Conservation (phyloP, 1,139 yeast genomes). For the Suhomyces bokatorum region DNA sequence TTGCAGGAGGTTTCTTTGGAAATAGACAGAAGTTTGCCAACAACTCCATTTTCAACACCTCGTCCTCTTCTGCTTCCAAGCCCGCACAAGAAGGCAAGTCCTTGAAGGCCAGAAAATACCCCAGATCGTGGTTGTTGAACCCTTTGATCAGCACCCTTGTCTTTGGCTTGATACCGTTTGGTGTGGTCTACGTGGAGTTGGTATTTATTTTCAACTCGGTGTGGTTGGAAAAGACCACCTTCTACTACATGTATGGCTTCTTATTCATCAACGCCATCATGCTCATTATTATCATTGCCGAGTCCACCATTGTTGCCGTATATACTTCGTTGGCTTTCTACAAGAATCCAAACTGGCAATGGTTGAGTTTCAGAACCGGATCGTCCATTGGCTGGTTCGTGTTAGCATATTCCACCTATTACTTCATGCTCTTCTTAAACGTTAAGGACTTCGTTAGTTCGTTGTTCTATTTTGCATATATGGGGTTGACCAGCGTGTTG, state of each 20-base stretch:
- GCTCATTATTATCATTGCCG: constrained; percentile 63
- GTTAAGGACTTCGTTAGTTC: constrained; percentile 70
- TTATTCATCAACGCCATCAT: constrained; percentile 61
- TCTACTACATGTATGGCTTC: constrained; percentile 80
- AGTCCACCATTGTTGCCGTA: constrained; percentile 71
- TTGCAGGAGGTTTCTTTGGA: constrained; percentile 69
- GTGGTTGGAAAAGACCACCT: constrained; percentile 79
- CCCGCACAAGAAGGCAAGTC: not conserved
- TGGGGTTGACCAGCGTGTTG: constrained; percentile 61
- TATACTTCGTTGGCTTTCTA: constrained; percentile 59
- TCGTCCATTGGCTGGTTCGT: constrained; percentile 73
- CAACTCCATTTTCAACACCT: constrained; percentile 18
- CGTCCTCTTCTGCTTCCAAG: constrained; percentile 2
- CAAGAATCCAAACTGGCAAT: constrained; percentile 76
- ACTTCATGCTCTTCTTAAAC: constrained; percentile 55
- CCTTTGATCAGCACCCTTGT: constrained; percentile 31
- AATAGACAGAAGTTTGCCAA: constrained; percentile 34
- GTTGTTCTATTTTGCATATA: constrained; percentile 69
- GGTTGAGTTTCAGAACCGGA: constrained; percentile 77
- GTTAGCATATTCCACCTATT: constrained; percentile 66
- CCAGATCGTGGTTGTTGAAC: constrained; percentile 21
- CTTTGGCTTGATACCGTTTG: constrained; percentile 75
- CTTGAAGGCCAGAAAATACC: constrained; percentile 1
- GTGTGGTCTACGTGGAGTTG: constrained; percentile 78
- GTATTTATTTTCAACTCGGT: constrained; percentile 72